Percentiles rank a stretch among this genome's conserved stretches.
Conservation (phyloP, 2,329 filamentous ascomycete species). For the Alternaria sp. region DNA sequence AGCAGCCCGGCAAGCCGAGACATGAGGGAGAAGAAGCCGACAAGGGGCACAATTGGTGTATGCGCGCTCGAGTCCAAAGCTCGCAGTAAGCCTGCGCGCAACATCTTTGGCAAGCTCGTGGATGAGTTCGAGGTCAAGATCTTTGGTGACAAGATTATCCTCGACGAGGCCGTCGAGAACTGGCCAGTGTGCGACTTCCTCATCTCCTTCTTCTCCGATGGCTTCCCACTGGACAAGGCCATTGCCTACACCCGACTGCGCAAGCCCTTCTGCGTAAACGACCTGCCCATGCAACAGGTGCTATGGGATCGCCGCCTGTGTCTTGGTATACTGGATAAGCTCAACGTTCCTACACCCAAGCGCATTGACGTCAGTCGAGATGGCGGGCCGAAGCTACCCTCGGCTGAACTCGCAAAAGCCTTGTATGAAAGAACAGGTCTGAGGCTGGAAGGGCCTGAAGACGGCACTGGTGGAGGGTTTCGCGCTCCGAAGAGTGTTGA, state of each 20-base stretch:
- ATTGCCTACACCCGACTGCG: slow-evolving; percentile 93
- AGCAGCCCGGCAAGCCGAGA: slow-evolving; percentile 77
- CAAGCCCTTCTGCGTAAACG: slow-evolving; percentile 97
- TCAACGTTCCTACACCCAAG: slow-evolving; percentile 87
- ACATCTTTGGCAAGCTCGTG: slow-evolving; percentile 92
- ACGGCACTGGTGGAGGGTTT: slow-evolving; percentile 69
- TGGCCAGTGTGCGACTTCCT: slow-evolving; percentile 97
- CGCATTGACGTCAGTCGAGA: slow-evolving; percentile 92
- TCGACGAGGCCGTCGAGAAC: slow-evolving; percentile 95
- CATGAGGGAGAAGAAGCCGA: slow-evolving; percentile 61
- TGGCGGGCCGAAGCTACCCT: slow-evolving; percentile 82
- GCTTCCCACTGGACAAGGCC: slow-evolving; percentile 95
- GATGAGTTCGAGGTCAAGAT: slow-evolving; percentile 96
- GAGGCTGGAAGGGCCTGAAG: slow-evolving; percentile 72
- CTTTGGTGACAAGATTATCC: slow-evolving; percentile 97
- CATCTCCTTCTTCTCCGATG: slow-evolving; percentile 98
- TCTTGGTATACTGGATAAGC: slow-evolving; percentile 83
- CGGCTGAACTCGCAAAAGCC: slow-evolving; percentile 79
- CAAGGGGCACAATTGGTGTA: slow-evolving; percentile 79
- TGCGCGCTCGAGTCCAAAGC: slow-evolving; percentile 96
- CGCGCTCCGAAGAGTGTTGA: slow-evolving; percentile 73
- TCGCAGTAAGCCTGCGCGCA: slow-evolving; percentile 93
- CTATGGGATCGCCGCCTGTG: slow-evolving; percentile 95
- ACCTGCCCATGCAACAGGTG: slow-evolving; percentile 95
- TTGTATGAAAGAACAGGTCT: slow-evolving; percentile 84